These are phyloP conservation scores for Drosera capensis DNA, from an alignment of 148 eudicot species.

Conservation along the genomic window DNA sequence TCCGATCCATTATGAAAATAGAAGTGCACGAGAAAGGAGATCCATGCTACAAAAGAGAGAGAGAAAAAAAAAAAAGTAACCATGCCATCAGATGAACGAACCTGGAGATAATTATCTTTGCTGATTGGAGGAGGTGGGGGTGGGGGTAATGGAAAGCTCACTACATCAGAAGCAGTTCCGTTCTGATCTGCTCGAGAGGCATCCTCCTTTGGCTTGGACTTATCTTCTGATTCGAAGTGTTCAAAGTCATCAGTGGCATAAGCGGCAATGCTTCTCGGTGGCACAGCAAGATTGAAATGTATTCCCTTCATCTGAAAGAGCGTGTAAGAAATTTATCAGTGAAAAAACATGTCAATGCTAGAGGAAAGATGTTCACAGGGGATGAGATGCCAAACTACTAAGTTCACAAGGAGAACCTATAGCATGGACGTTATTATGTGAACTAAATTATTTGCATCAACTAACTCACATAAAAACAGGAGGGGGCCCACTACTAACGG, in stretches of 20 bases:
- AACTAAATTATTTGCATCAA: too few species aligned
- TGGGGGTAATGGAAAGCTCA: constrained; percentile 20
- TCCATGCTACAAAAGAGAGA: neutral
- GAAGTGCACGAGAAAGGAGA: neutral
- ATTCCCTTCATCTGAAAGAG: too few species aligned
- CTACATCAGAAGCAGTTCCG: constrained; percentile 12
- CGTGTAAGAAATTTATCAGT: too few species aligned
- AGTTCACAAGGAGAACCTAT: too few species aligned
- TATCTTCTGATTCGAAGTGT: constrained; percentile 31
- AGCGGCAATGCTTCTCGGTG: too few species aligned
- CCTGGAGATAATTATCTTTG: constrained; percentile 40
- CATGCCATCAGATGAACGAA: constrained; percentile 9
- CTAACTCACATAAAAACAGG: too few species aligned
- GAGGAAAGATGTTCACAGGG: too few species aligned
- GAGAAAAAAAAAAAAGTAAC: neutral
- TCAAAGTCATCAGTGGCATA: constrained; percentile 55
- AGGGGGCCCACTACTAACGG: too few species aligned
- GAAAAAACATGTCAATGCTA: too few species aligned
- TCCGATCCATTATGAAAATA: neutral
- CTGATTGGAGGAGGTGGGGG: constrained; percentile 45
- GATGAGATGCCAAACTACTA: too few species aligned
- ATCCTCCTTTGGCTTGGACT: constrained; percentile 16
- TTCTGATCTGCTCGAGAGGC: constrained; percentile 8
- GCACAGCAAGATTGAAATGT: too few species aligned
- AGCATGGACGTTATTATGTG: too few species aligned